A percentile compares a stretch with the other conserved stretches of the same genome.
These are phyloP conservation scores for Termitomyces sp. DNA, from an alignment of 768 basidiomycete genomes.

Conservation along the genomic window DNA sequence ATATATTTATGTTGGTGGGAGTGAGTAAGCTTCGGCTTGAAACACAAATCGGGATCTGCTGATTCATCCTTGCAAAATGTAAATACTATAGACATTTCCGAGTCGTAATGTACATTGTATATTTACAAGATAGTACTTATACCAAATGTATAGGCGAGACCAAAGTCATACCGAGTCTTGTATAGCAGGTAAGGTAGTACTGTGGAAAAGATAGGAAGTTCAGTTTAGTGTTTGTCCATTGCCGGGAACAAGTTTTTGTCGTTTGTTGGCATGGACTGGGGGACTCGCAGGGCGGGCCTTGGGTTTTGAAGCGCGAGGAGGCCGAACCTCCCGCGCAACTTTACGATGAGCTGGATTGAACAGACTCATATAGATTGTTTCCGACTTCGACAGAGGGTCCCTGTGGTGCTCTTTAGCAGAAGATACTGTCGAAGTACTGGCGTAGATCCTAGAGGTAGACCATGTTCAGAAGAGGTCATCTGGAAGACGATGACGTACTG, in stretches of 20 bases:
- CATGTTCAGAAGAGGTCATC: not conserved
- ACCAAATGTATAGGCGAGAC: not conserved
- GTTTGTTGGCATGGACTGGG: conserved; percentile 3
- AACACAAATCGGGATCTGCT: not conserved
- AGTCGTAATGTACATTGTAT: not conserved
- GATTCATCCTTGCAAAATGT: not conserved
- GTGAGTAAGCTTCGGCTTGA: conserved; percentile 1
- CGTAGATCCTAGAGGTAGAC: not conserved
- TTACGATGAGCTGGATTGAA: not conserved
- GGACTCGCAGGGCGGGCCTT: conserved; percentile 8
- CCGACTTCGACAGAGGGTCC: not conserved
- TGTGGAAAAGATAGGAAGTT: not conserved
- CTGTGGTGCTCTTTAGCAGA: not conserved
- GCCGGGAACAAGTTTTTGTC: not conserved
- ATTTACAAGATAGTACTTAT: not conserved
- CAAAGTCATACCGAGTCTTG: not conserved
- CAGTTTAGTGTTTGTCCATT: not conserved
- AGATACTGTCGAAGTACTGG: not conserved
- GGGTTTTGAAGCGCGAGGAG: not conserved
- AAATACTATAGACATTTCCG: not conserved
- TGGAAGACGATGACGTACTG: not conserved
- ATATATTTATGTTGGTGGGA: not conserved
- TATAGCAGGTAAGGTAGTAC: not conserved
- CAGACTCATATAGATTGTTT: not conserved
- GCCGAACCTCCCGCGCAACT: not conserved